Base-by-base conservation (phyloP, 2,329 filamentous ascomycete species). In the Penicillium palitans region DNA sequence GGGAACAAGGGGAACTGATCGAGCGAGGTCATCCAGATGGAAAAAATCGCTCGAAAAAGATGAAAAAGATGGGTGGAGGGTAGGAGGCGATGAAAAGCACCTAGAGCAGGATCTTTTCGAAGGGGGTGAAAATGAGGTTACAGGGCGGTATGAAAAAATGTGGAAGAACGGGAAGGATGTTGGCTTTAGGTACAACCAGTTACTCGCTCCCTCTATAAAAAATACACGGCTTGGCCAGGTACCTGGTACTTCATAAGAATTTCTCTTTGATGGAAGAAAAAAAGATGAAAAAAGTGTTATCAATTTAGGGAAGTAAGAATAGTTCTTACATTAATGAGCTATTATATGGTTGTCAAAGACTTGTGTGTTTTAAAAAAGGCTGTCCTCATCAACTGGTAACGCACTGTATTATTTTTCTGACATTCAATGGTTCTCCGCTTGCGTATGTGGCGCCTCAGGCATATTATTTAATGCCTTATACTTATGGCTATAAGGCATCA, bases 21-120 rank as follows among this genome's bases (percentile, higher is more conserved):
- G 72, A 74, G 69, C 70, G 68, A 71, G 71, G 71, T 72, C 76
- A 75, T 76, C 70, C 73, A 77, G 75, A 73, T 69, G 66, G 68
- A 71, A 74, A 74, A 74, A 77, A 74, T 77, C 74, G 74, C 73
- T 78, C 70, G 64, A 62, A 76, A 52, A 73, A 61, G 76, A 80
- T 79, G 73, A 63, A 76, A 77, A 66, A 61, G 75, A 70, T 68
- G 71, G 67, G 59, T 73, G 74, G 69, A 70, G 67, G 73, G 68
- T 70, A 73, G 71, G 70, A 71, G 70, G 66, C 65, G 74, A 75
- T 72, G 68, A 60, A 63, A 62, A 68, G 67, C 31, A 53, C 51
- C 51, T 53, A 12, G 24, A 47, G 51, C 61, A 67, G 61, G 62
- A 65, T 58, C 55, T 58, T 58, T 58, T 58, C 31, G 55, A 58